phyloP scores from a whole-genome alignment of 73 alveolate genomes.

The Paramecium tetraurelia region DNA sequence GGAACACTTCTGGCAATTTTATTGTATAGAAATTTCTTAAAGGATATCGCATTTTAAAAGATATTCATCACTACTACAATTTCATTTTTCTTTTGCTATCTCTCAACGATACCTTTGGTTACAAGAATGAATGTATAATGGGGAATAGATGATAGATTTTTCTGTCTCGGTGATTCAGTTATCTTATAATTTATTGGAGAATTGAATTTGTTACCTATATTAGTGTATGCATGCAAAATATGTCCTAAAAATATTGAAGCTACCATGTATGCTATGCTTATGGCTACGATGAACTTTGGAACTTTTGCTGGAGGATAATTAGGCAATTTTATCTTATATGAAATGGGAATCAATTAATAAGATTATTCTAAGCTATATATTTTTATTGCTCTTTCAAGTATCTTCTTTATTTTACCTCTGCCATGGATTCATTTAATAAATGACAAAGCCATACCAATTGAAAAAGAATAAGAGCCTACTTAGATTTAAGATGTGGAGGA shows the following conservation, averaged over 20 bases:
- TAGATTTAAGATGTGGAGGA: neutral
- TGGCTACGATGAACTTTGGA: conserved; percentile 81
- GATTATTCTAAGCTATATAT: conserved; percentile 62
- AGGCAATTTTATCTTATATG: conserved; percentile 73
- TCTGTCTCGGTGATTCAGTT: conserved; percentile 32
- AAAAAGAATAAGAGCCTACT: neutral
- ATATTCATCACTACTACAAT: conserved; percentile 66
- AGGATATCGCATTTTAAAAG: conserved; percentile 63
- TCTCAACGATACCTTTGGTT: conserved; percentile 65
- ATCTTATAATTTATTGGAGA: conserved; percentile 65
- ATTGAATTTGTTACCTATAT: conserved; percentile 76
- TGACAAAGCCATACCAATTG: neutral
- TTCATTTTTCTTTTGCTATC: conserved; percentile 42
- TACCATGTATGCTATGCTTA: conserved; percentile 76
- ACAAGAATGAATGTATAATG: conserved; percentile 53
- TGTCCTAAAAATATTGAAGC: conserved; percentile 89
- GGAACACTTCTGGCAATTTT: neutral
- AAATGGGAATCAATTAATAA: conserved; percentile 69
- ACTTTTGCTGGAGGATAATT: conserved; percentile 66
- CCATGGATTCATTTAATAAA: conserved; percentile 12
- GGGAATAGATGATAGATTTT: conserved; percentile 50
- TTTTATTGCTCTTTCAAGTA: neutral
- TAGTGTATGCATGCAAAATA: conserved; percentile 81
- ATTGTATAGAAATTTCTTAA: conserved; percentile 66
- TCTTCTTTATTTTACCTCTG: conserved; percentile 2